phyloP scores from a whole-genome alignment of 768 basidiomycete genomes.

The Gloeostereum incarnatum region DNA sequence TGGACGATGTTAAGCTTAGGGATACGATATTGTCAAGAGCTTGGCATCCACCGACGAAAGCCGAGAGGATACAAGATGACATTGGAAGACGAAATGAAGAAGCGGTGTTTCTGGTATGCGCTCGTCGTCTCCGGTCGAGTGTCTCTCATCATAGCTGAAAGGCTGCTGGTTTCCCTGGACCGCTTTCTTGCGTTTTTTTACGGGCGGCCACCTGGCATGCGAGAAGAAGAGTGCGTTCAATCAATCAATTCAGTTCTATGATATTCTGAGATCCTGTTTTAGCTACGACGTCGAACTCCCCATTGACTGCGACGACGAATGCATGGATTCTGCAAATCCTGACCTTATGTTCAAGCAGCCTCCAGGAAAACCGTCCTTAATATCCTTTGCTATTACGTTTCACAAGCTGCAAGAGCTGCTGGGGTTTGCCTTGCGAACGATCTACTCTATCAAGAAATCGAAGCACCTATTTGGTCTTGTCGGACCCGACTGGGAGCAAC shows the following conservation, averaged over 20 bases:
- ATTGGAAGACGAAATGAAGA: conserved; percentile 40
- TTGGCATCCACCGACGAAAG: conserved; percentile 34
- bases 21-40: conserved; percentile 38
- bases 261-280: conserved; percentile 2
- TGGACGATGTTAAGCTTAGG: no score
- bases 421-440: conserved; percentile 38
- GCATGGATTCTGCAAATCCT: conserved; percentile 54
- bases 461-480: not conserved
- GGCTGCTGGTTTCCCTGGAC: no score
- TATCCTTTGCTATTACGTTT: conserved; percentile 36
- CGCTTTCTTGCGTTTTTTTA: no score
- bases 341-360: conserved; percentile 59
- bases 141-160: no score
- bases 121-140: conserved; percentile 10
- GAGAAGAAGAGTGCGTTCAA: conserved; percentile 61
- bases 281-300: conserved; percentile 69
- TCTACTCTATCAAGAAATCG: conserved; percentile 10
- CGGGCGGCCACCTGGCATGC: conserved; percentile 65
- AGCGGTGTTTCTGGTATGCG: conserved; percentile 27
- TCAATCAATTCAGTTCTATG: not conserved
- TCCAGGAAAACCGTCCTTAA: conserved; percentile 37
- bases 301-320: conserved; percentile 59
- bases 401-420: conserved; percentile 37
- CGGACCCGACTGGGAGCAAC: not conserved
- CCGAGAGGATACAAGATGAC: conserved; percentile 11